These are phyloP conservation scores for Ceratocystis diversiconidia DNA, from an alignment of 2,329 filamentous ascomycete genomes.

Conservation along the genomic window DNA sequence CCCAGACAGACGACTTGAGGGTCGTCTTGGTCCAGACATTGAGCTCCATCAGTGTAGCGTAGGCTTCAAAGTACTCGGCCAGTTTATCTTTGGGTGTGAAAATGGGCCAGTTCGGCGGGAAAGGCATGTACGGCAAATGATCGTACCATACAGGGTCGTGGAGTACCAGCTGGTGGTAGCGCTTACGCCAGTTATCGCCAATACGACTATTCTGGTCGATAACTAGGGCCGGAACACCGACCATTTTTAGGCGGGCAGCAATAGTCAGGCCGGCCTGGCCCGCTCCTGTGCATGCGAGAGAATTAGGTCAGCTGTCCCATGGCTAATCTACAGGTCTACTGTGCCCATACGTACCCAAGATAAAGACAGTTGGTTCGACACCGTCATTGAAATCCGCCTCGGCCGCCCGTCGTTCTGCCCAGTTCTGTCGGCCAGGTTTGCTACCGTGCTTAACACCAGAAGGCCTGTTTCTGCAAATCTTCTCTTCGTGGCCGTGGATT, in stretches of 20 bases:
- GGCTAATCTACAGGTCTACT: background rate
- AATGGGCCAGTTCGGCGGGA: slow-evolving; percentile 51
- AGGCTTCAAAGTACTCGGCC: slow-evolving; percentile 53
- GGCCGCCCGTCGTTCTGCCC: slow-evolving; percentile 38
- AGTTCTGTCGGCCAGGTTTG: slow-evolving; percentile 41
- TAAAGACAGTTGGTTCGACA: slow-evolving; percentile 41
- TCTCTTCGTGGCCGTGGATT: slow-evolving; percentile 41
- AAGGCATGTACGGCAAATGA: slow-evolving; percentile 49
- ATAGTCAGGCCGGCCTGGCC: slow-evolving; percentile 46
- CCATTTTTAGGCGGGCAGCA: slow-evolving; percentile 45
- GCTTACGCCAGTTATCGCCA: slow-evolving; percentile 49
- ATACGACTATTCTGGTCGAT: slow-evolving; percentile 43
- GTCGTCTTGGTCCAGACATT: slow-evolving; percentile 49
- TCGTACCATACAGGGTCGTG: slow-evolving; percentile 53
- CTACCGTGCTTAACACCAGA: slow-evolving; percentile 43
- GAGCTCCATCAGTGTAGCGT: slow-evolving; percentile 50
- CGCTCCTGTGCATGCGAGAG: slow-evolving; percentile 29
- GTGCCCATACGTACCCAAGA: slow-evolving; percentile 37
- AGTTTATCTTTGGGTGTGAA: slow-evolving; percentile 62
- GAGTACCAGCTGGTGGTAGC: slow-evolving; percentile 51
- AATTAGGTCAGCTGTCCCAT: slow-evolving; percentile 8
- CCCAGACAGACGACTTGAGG: slow-evolving; percentile 35
- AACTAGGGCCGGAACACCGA: slow-evolving; percentile 41
- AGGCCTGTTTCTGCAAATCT: slow-evolving; percentile 32
- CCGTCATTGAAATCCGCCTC: slow-evolving; percentile 35